Evolutionary conservation across 2,329 filamentous ascomycete species (phyloP), one percentile per base, ranked within the genome.

Genomic region (Fusarium xyrophilum): DNA sequence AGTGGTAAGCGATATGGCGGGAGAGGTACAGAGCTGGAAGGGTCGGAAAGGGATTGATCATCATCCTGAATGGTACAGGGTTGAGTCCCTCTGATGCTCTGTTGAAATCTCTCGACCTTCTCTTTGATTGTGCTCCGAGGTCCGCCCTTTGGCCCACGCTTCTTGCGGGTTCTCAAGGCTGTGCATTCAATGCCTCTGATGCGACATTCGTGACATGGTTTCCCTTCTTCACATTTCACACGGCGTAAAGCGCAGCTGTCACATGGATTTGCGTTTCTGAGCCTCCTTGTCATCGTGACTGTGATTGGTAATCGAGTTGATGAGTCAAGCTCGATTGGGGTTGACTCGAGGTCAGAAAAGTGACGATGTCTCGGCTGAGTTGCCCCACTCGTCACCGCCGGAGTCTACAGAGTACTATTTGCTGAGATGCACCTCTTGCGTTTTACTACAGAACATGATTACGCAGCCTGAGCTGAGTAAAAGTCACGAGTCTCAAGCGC

Each of bases 181-280:
- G 67, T 69, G 43, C 67, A 69, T 30, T 69, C 66, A 17, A 69
- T 67, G 23, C 66, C 58, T 51, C 67, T 50, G 23, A 69, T 11
- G 10, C 54, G 66, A 51, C 67, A 69, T 17, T 69, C 67, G 19
- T 63, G 54, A 27, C 67, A 69, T 9, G 67, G 67, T 9, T 58
- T 69, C 19, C 57, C 55, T 28, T 69, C 66, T 30, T 69, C 66
- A 13, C 67, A 69, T 43, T 69, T 69, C 1, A 69, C 67, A n/a
- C 66, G 66, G 33, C 67, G 23, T 1, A 69, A 23, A 13, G 67
- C 67, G 51, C 67, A 69, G 27, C 67, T 66, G 11, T 69, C 67
- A 42, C 67, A 69, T 4, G 67, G 67, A 10, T 67, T 69, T 14
- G 67, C 46, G 44, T 69, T 69, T 56, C 67, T 67, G 8, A 67